Evolutionary conservation across 2,329 filamentous ascomycete genomes (phyloP).

Genomic region (Corinectria fuckeliana): DNA sequence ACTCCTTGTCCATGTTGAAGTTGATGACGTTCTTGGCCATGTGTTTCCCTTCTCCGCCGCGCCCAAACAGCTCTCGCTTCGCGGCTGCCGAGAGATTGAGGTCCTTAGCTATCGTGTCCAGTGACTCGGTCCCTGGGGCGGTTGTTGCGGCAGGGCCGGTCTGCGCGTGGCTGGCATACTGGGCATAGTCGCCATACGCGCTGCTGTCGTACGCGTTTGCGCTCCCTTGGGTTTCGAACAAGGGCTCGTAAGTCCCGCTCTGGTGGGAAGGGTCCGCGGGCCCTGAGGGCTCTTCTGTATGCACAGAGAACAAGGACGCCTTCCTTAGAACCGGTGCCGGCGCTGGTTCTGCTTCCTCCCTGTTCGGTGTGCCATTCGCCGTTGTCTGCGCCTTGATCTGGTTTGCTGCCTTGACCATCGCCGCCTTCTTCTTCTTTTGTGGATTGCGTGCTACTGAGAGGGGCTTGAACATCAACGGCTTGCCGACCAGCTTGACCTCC

Average conservation of each 20-base stretch:
- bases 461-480: conserved; percentile 87
- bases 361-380: conserved; percentile 28
- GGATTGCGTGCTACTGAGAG: conserved; percentile 81
- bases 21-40: conserved; percentile 70
- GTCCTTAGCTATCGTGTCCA: conserved; percentile 75
- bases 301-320: conserved; percentile 73
- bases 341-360: conserved; percentile 21
- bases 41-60: conserved; percentile 52
- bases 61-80: conserved; percentile 85
- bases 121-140: conserved; percentile 54
- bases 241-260: conserved; percentile 55
- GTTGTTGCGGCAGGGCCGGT: conserved; percentile 41
- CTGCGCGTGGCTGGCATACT: conserved; percentile 37
- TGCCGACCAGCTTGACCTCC: conserved; percentile 74
- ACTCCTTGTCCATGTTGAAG: conserved; percentile 90
- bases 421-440: conserved; percentile 68
- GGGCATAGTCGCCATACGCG: conserved; percentile 43
- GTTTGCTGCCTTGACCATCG: conserved; percentile 26
- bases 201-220: conserved; percentile 26
- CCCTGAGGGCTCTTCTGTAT: conserved; percentile 47
- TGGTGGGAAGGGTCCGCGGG: conserved; percentile 28
- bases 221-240: conserved; percentile 50
- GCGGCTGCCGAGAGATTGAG: conserved; percentile 80
- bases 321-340: conserved; percentile 52
- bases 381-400: conserved; percentile 17